Evolutionary conservation across 192 early-diverging fungal species (phyloP), one percentile per base, ranked within the genome.

Genomic region (Backusella luteola): DNA sequence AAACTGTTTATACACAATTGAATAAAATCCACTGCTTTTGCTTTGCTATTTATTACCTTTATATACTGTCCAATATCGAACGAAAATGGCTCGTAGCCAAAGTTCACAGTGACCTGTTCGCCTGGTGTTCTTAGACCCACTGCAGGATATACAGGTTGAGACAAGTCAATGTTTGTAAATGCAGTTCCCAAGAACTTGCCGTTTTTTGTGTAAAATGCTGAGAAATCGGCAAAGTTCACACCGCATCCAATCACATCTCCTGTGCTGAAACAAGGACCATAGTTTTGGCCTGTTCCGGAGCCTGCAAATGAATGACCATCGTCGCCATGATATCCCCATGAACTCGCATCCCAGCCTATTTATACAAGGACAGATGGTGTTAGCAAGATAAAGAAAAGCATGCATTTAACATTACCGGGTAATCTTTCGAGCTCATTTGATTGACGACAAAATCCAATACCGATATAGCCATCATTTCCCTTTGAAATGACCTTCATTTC

Each of bases 281-380:
- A 99, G 14, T 84, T 76, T 36, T 87, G 80, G 19, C 97, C 96
- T 21, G 86, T 92, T 11, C 92, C 93, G 4, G 89, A 89, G 39
- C 92, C 91, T 67, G 84, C 84, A 81, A 97, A 99, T 46, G 86
- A 84, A 67, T 96, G 87, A 23, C 98, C 98, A 84, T 99, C 97
- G 81, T 97, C 96, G 66, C 95, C 97, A 83, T 99, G 97, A 84
- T 98, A 99, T 26, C 98, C 98, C 92, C 94, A 99, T 21, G 95
- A 96, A 46, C 88, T 78, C 0, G 85, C 77, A 71, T 98, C 95
- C 94, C 95, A 98, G 1, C 98, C 94, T 94, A 29, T n/a, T 3
- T 15, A 56, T 41, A 26, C 29, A 69, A 66, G n/a, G 19, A 9
- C 12, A 66, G 29, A 23, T n/a, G 49, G 67, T 23, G 34, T 29